phyloP scores from a whole-genome alignment of 345 rosid genomes.

The Rhodamnia argentea region DNA sequence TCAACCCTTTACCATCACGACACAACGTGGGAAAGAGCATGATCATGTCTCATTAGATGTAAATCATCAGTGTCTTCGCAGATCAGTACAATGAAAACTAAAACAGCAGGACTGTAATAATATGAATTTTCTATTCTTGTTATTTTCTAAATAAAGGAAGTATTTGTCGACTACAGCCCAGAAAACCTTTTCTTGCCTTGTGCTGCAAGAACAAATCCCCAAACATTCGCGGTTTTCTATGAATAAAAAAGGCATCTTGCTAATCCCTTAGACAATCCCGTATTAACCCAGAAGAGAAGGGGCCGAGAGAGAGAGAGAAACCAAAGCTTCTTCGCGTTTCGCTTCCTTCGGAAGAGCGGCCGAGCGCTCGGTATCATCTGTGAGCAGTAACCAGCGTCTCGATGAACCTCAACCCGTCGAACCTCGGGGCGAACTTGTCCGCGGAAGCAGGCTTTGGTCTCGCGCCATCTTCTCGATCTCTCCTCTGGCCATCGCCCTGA shows the following conservation, averaged over 20 bases:
- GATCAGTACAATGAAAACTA: background rate
- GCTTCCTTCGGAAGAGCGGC: background rate
- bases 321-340: background rate
- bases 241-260: background rate
- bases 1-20: background rate
- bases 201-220: background rate
- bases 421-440: slow-evolving; percentile 20
- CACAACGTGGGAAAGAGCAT: background rate
- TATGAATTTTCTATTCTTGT: background rate
- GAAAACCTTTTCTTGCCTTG: background rate
- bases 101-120: background rate
- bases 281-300: background rate
- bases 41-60: background rate
- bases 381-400: slow-evolving; percentile 31
- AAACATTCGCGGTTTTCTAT: background rate
- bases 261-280: background rate
- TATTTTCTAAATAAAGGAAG: background rate
- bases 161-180: background rate
- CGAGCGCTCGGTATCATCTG: background rate
- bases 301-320: background rate
- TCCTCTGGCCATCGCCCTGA: background rate
- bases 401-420: slow-evolving; percentile 36
- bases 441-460: background rate
- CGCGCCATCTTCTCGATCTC: background rate
- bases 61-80: background rate